phyloP scores from a whole-genome alignment of 2,329 filamentous ascomycete species.

The Escovopsis weberi region DNA sequence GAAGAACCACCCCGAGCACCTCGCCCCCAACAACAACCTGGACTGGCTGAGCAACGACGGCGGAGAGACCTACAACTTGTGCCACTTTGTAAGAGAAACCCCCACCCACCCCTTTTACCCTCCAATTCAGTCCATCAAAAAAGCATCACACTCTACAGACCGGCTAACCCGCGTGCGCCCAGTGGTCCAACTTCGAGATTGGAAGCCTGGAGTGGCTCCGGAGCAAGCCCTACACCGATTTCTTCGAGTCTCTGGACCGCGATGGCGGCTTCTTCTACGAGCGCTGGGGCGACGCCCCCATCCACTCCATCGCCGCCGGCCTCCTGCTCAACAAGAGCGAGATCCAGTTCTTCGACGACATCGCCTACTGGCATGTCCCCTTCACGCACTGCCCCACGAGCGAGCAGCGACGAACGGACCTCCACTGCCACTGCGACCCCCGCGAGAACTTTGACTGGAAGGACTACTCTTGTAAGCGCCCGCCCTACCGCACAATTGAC shows the following conservation, averaged over 20 bases:
- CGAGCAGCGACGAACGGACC: conserved; percentile 67
- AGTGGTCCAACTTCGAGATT: conserved; percentile 99
- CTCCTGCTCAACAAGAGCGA: conserved; percentile 84
- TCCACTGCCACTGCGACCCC: conserved; percentile 90
- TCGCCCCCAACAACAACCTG: conserved; percentile 74
- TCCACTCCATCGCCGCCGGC: conserved; percentile 90
- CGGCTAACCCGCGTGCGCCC: conserved; percentile 10
- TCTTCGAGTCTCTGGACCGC: conserved; percentile 72
- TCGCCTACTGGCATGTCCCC: conserved; percentile 93
- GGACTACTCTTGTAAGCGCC: conserved; percentile 82
- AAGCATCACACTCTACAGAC: no score
- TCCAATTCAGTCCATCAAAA: no score
- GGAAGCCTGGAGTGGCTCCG: conserved; percentile 89
- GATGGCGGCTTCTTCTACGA: conserved; percentile 99
- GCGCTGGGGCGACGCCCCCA: conserved; percentile 92
- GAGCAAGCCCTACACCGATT: conserved; percentile 77
- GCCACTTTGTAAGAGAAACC: conserved; percentile 90
- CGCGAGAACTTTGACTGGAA: conserved; percentile 99
- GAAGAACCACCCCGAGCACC: conserved; percentile 74
- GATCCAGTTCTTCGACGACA: conserved; percentile 98
- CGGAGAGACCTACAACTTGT: conserved; percentile 88
- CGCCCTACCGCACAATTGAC: no score
- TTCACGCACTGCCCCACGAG: conserved; percentile 96
- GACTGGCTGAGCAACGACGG: conserved; percentile 81
- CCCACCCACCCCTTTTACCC: background rate